Base-by-base conservation (phyloP, 352 stramenopile genomes). In the Elongisporangium anandrum region DNA sequence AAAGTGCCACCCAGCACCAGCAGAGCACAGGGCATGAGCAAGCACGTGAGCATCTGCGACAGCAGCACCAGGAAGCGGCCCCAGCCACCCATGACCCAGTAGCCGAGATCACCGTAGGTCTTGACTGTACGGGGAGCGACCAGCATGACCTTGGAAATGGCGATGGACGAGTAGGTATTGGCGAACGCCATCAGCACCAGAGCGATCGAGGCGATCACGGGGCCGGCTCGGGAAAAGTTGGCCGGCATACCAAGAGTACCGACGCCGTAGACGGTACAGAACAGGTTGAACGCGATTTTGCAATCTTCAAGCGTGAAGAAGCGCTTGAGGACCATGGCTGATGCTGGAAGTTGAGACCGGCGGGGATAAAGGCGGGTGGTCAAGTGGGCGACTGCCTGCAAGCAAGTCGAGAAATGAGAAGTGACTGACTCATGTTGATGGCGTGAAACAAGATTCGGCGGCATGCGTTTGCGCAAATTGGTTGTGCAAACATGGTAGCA, bases 261-360 rank as follows among this genome's bases (percentile, higher is more conserved):
- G 54, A 89, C 83, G 51, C 79, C 79, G 48, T 84, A 88, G 26
- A 88, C 77, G 49, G 66, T 77, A 58, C 79, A 88, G 59, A 84
- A 81, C 64, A 84, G 79, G 63, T 79, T 84, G 63, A 84, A 84
- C 29, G 66, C 68, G 53, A 81, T 85, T 56, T 88, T 88, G 54
- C 75, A 53, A 60, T 88, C 78, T 50, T 88, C 79, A 17, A 61
- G 57, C 17, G 73, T 88, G 61, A 88, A 82, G 54, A 72, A 77
- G 29, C 29, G 29, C 29, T 41, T 41, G 29, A 15, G 9, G 29
- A 41, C 9, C 29, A 41, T 41, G 29, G 29, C 29, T 8, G 29
- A 41, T 15, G 5, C 29, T 41, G 29, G 4, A 8, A 15, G 29
- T 8, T 41, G 29, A 41, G 29, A 41, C 29, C 29, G 29, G n/a